Evolutionary conservation across 352 stramenopile species (phyloP).

Genomic region (Pythium monospermum): DNA sequence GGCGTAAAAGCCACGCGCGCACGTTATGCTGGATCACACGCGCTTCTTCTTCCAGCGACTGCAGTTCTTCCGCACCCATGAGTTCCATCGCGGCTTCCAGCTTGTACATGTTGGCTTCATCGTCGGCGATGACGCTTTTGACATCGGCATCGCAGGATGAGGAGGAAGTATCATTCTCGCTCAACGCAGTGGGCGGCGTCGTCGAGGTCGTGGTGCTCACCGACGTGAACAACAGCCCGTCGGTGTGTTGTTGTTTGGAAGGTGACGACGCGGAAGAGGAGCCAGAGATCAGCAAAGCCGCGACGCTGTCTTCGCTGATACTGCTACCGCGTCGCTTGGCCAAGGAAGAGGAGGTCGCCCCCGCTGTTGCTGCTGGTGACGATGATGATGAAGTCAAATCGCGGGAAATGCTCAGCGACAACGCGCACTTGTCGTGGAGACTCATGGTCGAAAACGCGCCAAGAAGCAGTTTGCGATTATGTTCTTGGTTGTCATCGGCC

Average conservation of each 20-base stretch:
- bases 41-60: conserved; percentile 84
- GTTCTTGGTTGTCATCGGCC: conserved; percentile 67
- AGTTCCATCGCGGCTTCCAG: conserved; percentile 81
- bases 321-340: conserved; percentile 55
- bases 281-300: conserved; percentile 5
- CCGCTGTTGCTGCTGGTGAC: conserved; percentile 19
- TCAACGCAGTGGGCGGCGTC: conserved; percentile 6
- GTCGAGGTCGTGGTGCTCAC: conserved; percentile 1
- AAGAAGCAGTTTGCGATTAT: conserved; percentile 80
- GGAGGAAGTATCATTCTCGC: conserved; percentile 36
- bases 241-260: conserved; percentile 6
- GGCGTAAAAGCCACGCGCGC: conserved; percentile 79
- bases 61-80: conserved; percentile 79
- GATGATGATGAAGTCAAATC: conserved; percentile 24
- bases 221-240: too few relatives aligned
- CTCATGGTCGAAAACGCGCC: conserved; percentile 87
- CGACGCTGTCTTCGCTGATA: conserved; percentile 40
- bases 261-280: conserved; percentile 19
- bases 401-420: conserved; percentile 77
- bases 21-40: conserved; percentile 85
- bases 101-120: conserved; percentile 69
- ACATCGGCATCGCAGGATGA: conserved; percentile 64
- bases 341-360: too few relatives aligned
- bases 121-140: conserved; percentile 79
- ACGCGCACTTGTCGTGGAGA: conserved; percentile 82